These are phyloP conservation scores for Dimocarpus longan DNA, from an alignment of 345 rosid species.

Conservation along the genomic window DNA sequence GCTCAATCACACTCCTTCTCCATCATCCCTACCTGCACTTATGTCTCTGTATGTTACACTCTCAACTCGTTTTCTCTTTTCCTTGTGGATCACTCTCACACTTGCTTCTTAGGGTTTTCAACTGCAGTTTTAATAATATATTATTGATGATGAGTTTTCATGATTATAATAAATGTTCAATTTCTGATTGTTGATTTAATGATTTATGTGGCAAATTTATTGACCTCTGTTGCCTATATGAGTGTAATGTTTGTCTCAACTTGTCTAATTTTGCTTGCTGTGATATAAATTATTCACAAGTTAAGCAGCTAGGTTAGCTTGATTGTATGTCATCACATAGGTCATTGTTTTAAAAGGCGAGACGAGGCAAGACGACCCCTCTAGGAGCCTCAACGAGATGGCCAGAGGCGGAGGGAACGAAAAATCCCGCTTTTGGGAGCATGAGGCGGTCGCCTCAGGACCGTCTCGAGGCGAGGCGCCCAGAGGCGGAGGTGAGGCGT, in stretches of 20 bases:
- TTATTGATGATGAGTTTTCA: neutral
- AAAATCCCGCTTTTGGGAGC: too few relatives aligned
- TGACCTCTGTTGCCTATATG: too few relatives aligned
- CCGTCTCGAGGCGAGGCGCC: too few relatives aligned
- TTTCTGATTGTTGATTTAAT: neutral
- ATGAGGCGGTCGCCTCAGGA: too few relatives aligned
- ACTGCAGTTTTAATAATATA: neutral
- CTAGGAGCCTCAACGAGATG: too few relatives aligned
- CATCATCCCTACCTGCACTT: slow-evolving; percentile 80
- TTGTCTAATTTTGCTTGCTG: neutral
- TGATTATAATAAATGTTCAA: neutral
- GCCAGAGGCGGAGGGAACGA: too few relatives aligned
- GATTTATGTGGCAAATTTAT: neutral
- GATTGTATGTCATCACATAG: neutral
- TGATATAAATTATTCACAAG: neutral
- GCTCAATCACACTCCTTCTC: slow-evolving; percentile 67
- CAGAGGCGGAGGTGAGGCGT: too few relatives aligned
- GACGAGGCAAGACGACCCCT: too few relatives aligned
- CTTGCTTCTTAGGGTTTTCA: neutral
- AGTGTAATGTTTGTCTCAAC: neutral
- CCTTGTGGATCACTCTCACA: neutral
- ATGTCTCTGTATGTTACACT: slow-evolving; percentile 59
- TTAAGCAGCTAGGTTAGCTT: neutral
- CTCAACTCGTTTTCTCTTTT: neutral
- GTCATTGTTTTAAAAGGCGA: too few relatives aligned